Base-by-base conservation (phyloP, 148 eudicot species). In the Rhododendron kiyosumense region DNA sequence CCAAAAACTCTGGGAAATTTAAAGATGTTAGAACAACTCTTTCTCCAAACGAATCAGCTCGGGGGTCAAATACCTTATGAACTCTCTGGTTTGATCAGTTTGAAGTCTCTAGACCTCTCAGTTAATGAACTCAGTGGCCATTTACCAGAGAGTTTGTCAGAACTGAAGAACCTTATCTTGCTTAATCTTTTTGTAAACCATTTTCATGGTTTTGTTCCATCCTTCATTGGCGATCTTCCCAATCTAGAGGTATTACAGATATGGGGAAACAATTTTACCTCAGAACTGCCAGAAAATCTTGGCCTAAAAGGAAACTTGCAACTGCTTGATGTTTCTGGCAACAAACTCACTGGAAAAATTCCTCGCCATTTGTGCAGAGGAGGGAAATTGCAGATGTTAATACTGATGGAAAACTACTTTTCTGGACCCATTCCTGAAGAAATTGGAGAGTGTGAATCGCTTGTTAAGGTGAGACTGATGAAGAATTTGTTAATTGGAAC, bases 1-100 rank as follows among this genome's bases (percentile, higher is more conserved):
- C 97, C 97, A 28, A n/a, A 76, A 30, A 85, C 86, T 5, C 65
- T 95, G 7, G 89, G 93, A 2, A 91, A 91, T n/a, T 85, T 95
- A 65, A 90, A 90, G 78, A 87, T 71, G 10, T 82, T 95, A 32
- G 84, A 94, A 38, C 84, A 89, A 3, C 76, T 95, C 83, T 94
- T 90, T 84, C 88, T 93, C 14, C 98, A 90, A 73, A 18, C 61
- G 32, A 94, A 94, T 52, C 38, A 71, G 4, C 86, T 94, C 9
- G 81, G 88, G 18, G 97, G 97, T 12, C 87, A 83, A 18, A 84
- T 94, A 14, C 97, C 97, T 28, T 2, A 86, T 0, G 93, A 90
- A 77, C 83, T 94, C 3, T 91, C 94, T 2, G 81, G 79, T 43
- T 54, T 92, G 85, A 71, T 41, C 28, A 90, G 90, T 52, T 54